Base-by-base conservation (phyloP, 2,329 filamentous ascomycete genomes). In the Colletotrichum sp. region DNA sequence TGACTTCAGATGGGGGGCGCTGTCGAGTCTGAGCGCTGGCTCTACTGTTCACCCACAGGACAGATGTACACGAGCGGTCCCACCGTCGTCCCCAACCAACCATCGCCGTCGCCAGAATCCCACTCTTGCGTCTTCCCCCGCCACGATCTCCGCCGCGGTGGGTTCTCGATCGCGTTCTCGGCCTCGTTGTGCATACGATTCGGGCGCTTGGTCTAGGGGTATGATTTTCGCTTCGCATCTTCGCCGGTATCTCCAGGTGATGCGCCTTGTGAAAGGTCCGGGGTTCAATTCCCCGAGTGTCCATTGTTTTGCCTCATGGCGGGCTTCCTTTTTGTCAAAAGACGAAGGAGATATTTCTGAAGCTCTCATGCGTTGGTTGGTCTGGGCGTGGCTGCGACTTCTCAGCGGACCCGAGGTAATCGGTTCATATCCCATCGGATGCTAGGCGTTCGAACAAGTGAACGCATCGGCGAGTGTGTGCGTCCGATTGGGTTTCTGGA, bases 161-260 rank as follows among this genome's bases (percentile, higher is more conserved):
- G 66, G 18, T 64, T 64, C 39, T 28, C 18, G 0, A 16, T 63
- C 15, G 10, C 36, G 15, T 64, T 57, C 15, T 34, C 5, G 4
- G 18, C 10, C 2, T 5, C 4, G 5, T 12, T 10, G 1, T 16
- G 18, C 24, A 24, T 10, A 18, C 12, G 57, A 22, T 34, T 44
- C 18, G 57, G 59, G 67, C 59, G 71, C 32, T 69, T 70, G 71
- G 66, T 70, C 57, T 64, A 59, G 66, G 57, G 66, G 57, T 64
- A 70, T 70, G 55, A 59, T 70, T 59, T 73, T 68, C 66, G 36
- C 66, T 70, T 73, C 39, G 65, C 64, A 69, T 57, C 36, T 52
- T 66, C 28, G 22, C 8, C 15, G 60, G 18, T 64, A 24, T 8
- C 5, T 12, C 18, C 30, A 48, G 6, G 32, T 44, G 66, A 48